Conservation (phyloP, 352 stramenopile species). For the Phytophthora palmivora region DNA sequence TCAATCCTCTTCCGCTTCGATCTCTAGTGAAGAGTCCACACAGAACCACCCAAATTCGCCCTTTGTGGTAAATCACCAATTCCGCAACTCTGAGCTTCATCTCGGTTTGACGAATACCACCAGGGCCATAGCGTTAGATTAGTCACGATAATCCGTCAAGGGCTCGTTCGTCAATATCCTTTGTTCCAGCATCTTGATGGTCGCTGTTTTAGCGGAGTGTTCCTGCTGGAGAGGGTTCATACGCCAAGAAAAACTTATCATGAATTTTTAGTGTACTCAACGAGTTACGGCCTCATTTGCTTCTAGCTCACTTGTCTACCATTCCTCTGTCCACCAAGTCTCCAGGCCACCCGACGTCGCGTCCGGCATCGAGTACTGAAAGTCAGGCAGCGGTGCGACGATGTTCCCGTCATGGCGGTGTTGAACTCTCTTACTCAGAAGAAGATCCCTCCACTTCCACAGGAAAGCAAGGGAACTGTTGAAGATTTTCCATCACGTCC, state of each 20-base stretch:
- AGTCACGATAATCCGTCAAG: no score
- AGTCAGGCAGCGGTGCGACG: no score
- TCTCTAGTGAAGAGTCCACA: no score
- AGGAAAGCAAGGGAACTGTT: slow-evolving; percentile 66
- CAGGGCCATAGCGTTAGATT: no score
- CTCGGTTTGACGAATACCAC: no score
- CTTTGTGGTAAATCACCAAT: no score
- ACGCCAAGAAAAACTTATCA: slow-evolving; percentile 9
- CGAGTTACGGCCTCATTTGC: slow-evolving; percentile 15
- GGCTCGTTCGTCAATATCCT: slow-evolving; percentile 7
- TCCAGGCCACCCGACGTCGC: no score
- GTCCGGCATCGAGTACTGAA: no score
- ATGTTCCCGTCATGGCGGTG: no score
- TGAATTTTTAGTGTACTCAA: slow-evolving; percentile 33
- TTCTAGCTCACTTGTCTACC: slow-evolving; percentile 19
- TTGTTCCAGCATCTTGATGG: not conserved
- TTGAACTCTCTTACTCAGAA: slow-evolving; percentile 14
- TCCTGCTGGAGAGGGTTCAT: not conserved
- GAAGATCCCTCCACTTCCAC: slow-evolving; percentile 37
- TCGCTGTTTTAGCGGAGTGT: no score
- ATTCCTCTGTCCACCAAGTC: not conserved
- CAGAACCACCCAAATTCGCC: slow-evolving; percentile 60
- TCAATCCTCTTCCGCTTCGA: no score
- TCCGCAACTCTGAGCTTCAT: no score
- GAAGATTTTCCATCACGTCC: slow-evolving; percentile 61